Conservation (phyloP, 2,329 filamentous ascomycete genomes). For the Parascedosporium putredinis region DNA sequence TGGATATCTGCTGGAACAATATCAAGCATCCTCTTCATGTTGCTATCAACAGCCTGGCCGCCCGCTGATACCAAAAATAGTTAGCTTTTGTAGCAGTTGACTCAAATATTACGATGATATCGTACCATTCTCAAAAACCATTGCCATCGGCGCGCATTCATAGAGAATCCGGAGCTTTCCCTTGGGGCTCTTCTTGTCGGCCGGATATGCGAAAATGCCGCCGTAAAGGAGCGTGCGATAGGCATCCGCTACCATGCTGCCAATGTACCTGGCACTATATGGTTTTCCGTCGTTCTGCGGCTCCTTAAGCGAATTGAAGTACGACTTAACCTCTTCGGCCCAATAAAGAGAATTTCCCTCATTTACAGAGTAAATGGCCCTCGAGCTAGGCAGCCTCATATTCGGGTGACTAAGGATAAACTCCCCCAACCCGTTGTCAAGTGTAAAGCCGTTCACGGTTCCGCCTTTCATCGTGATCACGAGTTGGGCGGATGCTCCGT, state of each 20-base stretch:
- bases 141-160: slow-evolving; percentile 97
- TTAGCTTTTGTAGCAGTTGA: slow-evolving; percentile 11
- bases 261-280: slow-evolving; percentile 91
- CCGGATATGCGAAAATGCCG: slow-evolving; percentile 94
- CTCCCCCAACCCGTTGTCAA: slow-evolving; percentile 93
- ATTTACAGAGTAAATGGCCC: slow-evolving; percentile 94
- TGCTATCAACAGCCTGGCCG: slow-evolving; percentile 82
- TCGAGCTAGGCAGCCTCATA: slow-evolving; percentile 74
- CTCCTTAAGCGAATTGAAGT: slow-evolving; percentile 82
- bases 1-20: slow-evolving; percentile 88
- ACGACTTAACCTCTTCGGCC: slow-evolving; percentile 76
- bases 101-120: too few species aligned
- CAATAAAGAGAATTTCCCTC: slow-evolving; percentile 98
- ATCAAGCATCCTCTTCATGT: slow-evolving; percentile 83
- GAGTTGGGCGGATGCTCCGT: slow-evolving; percentile 90
- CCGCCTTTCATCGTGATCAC: slow-evolving; percentile 95
- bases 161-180: slow-evolving; percentile 96
- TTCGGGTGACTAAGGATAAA: slow-evolving; percentile 96
- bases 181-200: slow-evolving; percentile 97
- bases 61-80: slow-evolving; percentile 49
- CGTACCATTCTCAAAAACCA: slow-evolving; percentile 98
- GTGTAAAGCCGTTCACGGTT: slow-evolving; percentile 91
- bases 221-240: slow-evolving; percentile 94
- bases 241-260: slow-evolving; percentile 95
- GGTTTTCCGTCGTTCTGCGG: slow-evolving; percentile 69